phyloP scores from a whole-genome alignment of 2,329 filamentous ascomycete species.

The Didymella glomerata region DNA sequence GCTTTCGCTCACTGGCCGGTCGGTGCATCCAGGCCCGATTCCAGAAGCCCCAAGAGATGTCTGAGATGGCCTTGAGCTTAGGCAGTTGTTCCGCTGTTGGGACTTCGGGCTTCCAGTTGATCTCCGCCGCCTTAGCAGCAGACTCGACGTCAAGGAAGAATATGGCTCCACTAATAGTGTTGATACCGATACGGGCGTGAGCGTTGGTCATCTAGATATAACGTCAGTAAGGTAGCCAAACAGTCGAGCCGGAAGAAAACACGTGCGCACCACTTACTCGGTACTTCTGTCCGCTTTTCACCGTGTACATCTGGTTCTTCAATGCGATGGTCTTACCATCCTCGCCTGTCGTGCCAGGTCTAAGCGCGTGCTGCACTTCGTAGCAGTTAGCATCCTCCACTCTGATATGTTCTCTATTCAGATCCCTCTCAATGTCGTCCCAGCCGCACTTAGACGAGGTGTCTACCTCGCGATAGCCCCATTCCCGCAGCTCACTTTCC shows the following conservation, averaged over 20 bases:
- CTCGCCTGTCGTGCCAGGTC: background rate
- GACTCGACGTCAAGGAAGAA: slow-evolving; percentile 4
- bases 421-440: background rate
- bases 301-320: background rate
- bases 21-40: background rate
- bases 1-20: background rate
- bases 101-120: background rate
- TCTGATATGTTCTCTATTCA: background rate
- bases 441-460: background rate
- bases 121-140: background rate
- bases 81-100: slow-evolving; percentile 1
- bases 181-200: background rate
- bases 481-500: background rate
- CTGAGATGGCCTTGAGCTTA: background rate
- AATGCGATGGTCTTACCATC: background rate
- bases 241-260: no score
- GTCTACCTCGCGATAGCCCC: background rate
- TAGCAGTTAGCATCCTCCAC: background rate
- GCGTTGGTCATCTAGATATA: background rate
- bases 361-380: background rate
- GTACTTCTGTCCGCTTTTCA: background rate
- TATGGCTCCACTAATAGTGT: background rate
- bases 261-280: background rate
- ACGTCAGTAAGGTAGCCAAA: background rate
- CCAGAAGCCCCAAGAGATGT: slow-evolving; percentile 6